Evolutionary conservation across 1,284 basidiomycete genomes (phyloP).

Genomic region (Ustilago xerochloae): DNA sequence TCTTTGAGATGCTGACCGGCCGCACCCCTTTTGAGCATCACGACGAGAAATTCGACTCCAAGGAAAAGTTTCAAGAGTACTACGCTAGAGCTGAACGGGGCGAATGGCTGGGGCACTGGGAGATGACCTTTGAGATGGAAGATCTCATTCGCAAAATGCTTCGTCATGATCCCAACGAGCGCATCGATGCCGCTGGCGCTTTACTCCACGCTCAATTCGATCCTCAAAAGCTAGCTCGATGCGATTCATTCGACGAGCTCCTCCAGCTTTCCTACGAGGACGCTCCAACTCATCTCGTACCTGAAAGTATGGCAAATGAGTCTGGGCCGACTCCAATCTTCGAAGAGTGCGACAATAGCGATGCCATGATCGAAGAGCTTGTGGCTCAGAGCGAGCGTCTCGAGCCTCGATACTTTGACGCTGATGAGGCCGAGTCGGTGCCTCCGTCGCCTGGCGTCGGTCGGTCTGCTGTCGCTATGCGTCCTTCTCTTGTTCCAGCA

Average conservation of each 20-base stretch:
- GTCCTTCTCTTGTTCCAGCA: conserved; percentile 2
- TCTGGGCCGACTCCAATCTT: neutral
- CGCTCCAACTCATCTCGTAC: neutral
- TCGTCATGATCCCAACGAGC: conserved; percentile 22
- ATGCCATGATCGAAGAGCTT: conserved; percentile 28
- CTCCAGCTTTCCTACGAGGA: conserved; percentile 37
- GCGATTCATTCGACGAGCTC: conserved; percentile 44
- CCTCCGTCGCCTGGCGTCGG: conserved; percentile 36
- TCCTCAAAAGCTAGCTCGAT: conserved; percentile 3
- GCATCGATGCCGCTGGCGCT: conserved; percentile 43
- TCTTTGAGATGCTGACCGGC: conserved; percentile 61
- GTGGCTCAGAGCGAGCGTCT: conserved; percentile 12
- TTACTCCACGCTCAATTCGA: conserved; percentile 45
- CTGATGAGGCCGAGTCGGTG: neutral
- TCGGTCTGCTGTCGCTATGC: conserved; percentile 18
- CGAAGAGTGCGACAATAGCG: conserved; percentile 20
- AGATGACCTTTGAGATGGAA: conserved; percentile 39
- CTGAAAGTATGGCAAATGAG: neutral
- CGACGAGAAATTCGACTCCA: conserved; percentile 49
- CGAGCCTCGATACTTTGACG: neutral
- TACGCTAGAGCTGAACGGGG: conserved; percentile 49
- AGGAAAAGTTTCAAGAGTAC: conserved; percentile 54
- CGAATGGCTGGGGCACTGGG: conserved; percentile 49
- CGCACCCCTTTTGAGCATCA: conserved; percentile 59
- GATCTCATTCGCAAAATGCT: conserved; percentile 55